Base-by-base conservation (phyloP, 2,329 filamentous ascomycete genomes). In the Diaporthe helianthi region DNA sequence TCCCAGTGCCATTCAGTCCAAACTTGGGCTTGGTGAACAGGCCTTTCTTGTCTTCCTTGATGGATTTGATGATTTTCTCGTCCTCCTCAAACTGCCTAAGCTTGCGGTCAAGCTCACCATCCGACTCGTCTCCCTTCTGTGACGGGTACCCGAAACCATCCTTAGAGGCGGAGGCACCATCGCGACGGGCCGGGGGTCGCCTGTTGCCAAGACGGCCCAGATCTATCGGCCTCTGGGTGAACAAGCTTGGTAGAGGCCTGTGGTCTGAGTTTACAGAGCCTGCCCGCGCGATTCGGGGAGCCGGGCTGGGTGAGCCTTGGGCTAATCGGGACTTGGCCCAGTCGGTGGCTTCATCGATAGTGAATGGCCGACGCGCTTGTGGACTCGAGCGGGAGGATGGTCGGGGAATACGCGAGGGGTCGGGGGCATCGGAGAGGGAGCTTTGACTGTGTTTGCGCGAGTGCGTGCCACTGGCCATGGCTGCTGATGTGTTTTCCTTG, bases 301-400 rank as follows among this genome's bases (percentile, higher is more conserved):
- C 85, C 0, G 85, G 85, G 67, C 85, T 87, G 1, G 85, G 85
- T 2, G 84, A 86, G 22, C 80, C 84, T 70, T 83, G 81, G 75
- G 76, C 72, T n/a, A 71, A 74, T 38, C 76, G 76, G 41, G 79
- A 78, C 66, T 80, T 78, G 3, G 77, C 79, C 74, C 79, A 73
- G 47, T 73, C 74, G 73, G 80, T 83, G 8, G 84, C 83, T 52
- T 86, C 83, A 19, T 77, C 72, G 22, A 86, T 73, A 3, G 80
- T 80, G 4, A 85, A 52, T 19, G 67, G 78, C 33, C 77, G 76
- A 2, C 79, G 74, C 60, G 76, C 73, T 41, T 68, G 52, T 44
- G 72, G 41, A 61, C 70, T 53, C 65, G 72, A 26, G 29, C 31
- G 46, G 55, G 71, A 72, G 53, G 72, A 69, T 15, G 69, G 76